Conservation (phyloP, 2,329 filamentous ascomycete species). For the Orbilia javanica region DNA sequence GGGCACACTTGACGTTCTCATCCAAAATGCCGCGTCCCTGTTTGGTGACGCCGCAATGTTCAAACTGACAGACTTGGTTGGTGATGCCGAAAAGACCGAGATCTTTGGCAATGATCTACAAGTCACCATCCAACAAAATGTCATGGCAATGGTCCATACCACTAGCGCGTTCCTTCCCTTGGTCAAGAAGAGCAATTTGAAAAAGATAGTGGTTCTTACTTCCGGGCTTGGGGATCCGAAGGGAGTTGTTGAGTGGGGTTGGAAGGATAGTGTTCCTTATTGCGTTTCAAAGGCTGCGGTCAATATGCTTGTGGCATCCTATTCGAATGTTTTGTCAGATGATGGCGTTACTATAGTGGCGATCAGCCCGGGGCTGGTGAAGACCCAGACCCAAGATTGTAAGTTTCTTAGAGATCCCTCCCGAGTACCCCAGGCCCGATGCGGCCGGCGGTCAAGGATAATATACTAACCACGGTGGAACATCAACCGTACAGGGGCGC, state of each 20-base stretch:
- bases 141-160: conserved; percentile 63
- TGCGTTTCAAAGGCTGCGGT: conserved; percentile 65
- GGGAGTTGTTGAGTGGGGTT: conserved; percentile 60
- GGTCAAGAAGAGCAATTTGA: conserved; percentile 64
- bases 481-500: conserved; percentile 23
- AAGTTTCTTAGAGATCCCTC: too few species aligned
- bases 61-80: conserved; percentile 31
- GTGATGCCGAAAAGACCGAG: conserved; percentile 6
- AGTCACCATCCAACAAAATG: conserved; percentile 58
- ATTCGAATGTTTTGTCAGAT: conserved; percentile 59
- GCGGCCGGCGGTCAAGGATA: too few species aligned
- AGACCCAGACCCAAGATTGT: conserved; percentile 57
- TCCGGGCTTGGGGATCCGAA: conserved; percentile 64
- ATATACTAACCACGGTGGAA: background rate
- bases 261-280: conserved; percentile 63
- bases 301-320: conserved; percentile 67
- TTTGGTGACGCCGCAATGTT: background rate
- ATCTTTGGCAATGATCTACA: conserved; percentile 11
- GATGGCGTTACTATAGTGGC: conserved; percentile 50
- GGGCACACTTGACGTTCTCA: conserved; percentile 66
- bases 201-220: conserved; percentile 67
- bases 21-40: conserved; percentile 64
- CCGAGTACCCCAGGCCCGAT: too few species aligned
- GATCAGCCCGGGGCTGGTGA: conserved; percentile 60
- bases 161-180: conserved; percentile 66